Evolutionary conservation across 106 monocot genomes (phyloP).

Genomic region (Gastrodia elata): DNA sequence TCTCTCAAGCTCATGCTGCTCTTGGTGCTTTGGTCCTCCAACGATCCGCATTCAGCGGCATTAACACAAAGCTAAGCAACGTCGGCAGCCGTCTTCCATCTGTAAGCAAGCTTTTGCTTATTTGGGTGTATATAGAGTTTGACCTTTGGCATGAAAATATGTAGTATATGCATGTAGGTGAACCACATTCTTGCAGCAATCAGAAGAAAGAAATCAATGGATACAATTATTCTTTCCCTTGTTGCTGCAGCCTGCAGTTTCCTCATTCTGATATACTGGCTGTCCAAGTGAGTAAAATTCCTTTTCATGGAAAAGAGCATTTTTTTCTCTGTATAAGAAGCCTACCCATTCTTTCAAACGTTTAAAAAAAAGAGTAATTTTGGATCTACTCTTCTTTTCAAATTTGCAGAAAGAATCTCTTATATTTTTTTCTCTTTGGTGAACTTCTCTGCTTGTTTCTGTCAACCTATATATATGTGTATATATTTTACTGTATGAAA

Average conservation of each 20-base stretch:
- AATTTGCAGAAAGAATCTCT: not conserved
- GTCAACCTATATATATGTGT: no score
- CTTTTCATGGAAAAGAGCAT: not conserved
- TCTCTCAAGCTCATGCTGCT: constrained; percentile 92
- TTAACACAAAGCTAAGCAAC: constrained; percentile 68
- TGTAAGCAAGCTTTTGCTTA: constrained; percentile 21
- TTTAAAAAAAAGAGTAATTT: not conserved
- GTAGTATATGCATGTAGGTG: constrained; percentile 27
- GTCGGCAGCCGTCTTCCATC: constrained; percentile 84
- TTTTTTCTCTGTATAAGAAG: no score
- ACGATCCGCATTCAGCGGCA: constrained; percentile 76
- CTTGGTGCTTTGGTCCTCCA: constrained; percentile 69
- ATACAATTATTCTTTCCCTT: constrained; percentile 83
- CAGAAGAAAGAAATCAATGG: constrained; percentile 88
- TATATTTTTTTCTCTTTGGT: not conserved
- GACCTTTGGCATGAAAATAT: no score
- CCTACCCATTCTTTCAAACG: not conserved
- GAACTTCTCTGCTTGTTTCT: no score
- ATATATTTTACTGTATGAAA: no score
- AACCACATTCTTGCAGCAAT: constrained; percentile 75
- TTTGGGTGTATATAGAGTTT: no score
- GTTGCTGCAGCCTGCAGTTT: constrained; percentile 87
- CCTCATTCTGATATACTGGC: constrained; percentile 87
- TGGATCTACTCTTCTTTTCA: not conserved
- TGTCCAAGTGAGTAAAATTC: constrained; percentile 58